These are phyloP conservation scores for Fusarium setosum DNA, from an alignment of 2,329 filamentous ascomycete genomes.

Conservation along the genomic window DNA sequence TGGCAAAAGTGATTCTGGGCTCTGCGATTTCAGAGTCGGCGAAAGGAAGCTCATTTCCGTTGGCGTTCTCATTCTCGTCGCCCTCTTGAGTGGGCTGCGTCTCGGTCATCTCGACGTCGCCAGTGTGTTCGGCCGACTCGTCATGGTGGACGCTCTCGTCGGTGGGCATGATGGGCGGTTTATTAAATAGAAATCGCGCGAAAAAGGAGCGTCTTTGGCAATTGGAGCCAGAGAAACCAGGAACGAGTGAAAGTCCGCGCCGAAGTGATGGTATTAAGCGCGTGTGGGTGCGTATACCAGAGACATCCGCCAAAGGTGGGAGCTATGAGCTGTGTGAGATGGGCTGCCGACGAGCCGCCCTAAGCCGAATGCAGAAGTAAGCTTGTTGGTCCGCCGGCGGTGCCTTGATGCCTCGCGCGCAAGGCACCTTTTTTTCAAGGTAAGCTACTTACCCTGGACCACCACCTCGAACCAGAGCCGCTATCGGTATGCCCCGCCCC, in stretches of 20 bases:
- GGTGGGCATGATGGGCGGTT: conserved; percentile 46
- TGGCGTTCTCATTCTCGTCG: conserved; percentile 46
- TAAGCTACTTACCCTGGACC: conserved; percentile 26
- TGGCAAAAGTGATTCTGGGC: conserved; percentile 60
- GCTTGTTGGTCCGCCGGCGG: conserved; percentile 6
- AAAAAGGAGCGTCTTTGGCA: background rate
- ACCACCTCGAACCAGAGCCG: conserved; percentile 2
- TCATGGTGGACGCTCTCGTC: conserved; percentile 31
- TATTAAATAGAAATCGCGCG: fast-evolving
- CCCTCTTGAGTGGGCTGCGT: conserved; percentile 47
- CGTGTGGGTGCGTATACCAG: background rate
- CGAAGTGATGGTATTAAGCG: conserved; percentile 6
- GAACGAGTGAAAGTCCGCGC: conserved; percentile 14
- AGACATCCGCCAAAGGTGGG: background rate
- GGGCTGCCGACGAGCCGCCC: background rate
- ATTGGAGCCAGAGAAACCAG: background rate
- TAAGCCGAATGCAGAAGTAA: conserved; percentile 16
- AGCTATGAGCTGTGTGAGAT: background rate
- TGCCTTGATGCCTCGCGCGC: conserved; percentile 14
- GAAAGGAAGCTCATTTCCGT: conserved; percentile 52
- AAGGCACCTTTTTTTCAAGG: conserved; percentile 11
- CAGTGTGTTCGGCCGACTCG: conserved; percentile 42
- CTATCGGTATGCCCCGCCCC: conserved; percentile 41
- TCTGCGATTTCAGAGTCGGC: conserved; percentile 48
- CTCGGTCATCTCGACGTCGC: conserved; percentile 55